These are phyloP conservation scores for Globisporangium okanoganense DNA, from an alignment of 352 stramenopile genomes.

Conservation along the genomic window DNA sequence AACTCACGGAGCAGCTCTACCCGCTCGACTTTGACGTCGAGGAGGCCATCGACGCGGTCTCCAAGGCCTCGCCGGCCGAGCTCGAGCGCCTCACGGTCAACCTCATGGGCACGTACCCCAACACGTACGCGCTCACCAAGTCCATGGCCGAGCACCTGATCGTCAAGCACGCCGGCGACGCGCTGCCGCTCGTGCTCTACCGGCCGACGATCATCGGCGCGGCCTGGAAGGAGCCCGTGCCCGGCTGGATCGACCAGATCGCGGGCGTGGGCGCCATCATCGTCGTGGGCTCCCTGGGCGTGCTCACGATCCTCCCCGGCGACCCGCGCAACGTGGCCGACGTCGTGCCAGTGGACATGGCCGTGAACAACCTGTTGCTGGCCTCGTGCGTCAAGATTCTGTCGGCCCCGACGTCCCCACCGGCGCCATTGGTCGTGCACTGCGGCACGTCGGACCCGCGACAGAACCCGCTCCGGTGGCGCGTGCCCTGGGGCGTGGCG, in stretches of 20 bases:
- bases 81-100: slow-evolving; percentile 67
- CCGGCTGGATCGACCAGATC: slow-evolving; percentile 81
- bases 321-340: slow-evolving; percentile 77
- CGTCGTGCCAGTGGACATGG: slow-evolving; percentile 79
- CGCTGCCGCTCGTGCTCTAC: slow-evolving; percentile 71
- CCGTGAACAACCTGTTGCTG: slow-evolving; percentile 73
- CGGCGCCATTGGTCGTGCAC: slow-evolving; percentile 66
- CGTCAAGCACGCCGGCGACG: slow-evolving; percentile 30
- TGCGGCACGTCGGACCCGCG: slow-evolving; percentile 73
- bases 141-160: slow-evolving; percentile 84
- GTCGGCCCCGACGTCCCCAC: slow-evolving; percentile 16
- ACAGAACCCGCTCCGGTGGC: slow-evolving; percentile 79
- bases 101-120: slow-evolving; percentile 85
- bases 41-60: slow-evolving; percentile 55
- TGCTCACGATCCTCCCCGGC: slow-evolving; percentile 79
- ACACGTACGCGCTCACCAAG: slow-evolving; percentile 89
- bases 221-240: slow-evolving; percentile 83
- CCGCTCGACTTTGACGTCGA: slow-evolving; percentile 82
- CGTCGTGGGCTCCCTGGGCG: slow-evolving; percentile 63
- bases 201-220: slow-evolving; percentile 84
- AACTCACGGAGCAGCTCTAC: slow-evolving; percentile 70
- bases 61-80: slow-evolving; percentile 43
- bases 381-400: slow-evolving; percentile 36
- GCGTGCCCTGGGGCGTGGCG: slow-evolving; percentile 55
- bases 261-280: slow-evolving; percentile 79